phyloP scores from a whole-genome alignment of 2,329 filamentous ascomycete genomes.

The Graphiopsis chlorocephala region DNA sequence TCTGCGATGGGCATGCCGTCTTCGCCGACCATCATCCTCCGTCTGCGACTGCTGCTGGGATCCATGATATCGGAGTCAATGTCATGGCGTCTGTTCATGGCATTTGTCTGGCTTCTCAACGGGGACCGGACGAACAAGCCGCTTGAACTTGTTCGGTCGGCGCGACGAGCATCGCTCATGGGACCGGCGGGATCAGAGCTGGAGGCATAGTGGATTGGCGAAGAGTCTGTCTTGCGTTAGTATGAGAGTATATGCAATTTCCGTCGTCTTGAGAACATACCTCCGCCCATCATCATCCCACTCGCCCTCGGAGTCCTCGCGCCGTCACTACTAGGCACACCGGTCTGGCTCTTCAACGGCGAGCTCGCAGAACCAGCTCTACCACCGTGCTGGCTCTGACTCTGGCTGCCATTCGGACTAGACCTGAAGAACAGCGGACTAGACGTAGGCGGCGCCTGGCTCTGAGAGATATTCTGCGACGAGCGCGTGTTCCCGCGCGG shows the following conservation, averaged over 20 bases:
- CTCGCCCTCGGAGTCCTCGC: conserved; percentile 71
- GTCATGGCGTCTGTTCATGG: conserved; percentile 72
- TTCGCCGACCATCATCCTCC: conserved; percentile 63
- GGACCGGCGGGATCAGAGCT: conserved; percentile 62
- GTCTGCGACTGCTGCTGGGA: conserved; percentile 49
- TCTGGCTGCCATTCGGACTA: conserved; percentile 51
- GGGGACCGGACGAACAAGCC: conserved; percentile 76
- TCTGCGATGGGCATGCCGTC: conserved; percentile 58
- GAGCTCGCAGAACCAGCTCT: conserved; percentile 47
- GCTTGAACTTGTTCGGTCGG: conserved; percentile 64
- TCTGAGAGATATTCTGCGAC: conserved; percentile 44
- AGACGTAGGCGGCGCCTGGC: conserved; percentile 49
- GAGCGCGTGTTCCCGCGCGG: conserved; percentile 42
- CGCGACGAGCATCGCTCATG: conserved; percentile 49
- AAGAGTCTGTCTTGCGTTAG: conserved; percentile 65
- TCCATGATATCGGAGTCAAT: conserved; percentile 76
- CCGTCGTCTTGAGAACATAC: conserved; percentile 44
- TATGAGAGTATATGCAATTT: conserved; percentile 3
- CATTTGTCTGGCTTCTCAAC: conserved; percentile 48
- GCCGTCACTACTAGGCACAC: conserved; percentile 49
- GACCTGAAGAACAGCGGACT: conserved; percentile 79
- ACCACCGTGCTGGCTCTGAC: conserved; percentile 21
- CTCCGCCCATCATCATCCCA: conserved; percentile 48
- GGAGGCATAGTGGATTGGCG: conserved; percentile 84
- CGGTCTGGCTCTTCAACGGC: conserved; percentile 39